Evolutionary conservation across 106 monocot genomes (phyloP), one percentile per base, ranked within the genome.

Genomic region (Ottelia alismoides): DNA sequence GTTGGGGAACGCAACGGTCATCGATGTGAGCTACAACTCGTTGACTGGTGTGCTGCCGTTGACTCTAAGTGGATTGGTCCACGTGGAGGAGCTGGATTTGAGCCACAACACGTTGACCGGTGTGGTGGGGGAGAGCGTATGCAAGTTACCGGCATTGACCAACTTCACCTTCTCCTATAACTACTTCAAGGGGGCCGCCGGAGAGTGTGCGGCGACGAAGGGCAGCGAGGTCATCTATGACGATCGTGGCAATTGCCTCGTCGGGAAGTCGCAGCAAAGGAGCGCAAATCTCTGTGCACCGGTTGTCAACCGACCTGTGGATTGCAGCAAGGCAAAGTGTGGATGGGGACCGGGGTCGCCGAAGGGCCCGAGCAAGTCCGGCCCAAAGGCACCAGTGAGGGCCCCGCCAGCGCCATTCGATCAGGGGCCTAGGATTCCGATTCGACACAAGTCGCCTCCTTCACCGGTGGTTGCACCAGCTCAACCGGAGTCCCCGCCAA

Each of bases 81-180:
- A 43, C 4, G 53, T 70, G 25, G 52, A 62, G 55, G 53, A 61
- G 20, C 23, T 70, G 12, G 46, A 70, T 27, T 27, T 70, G 27
- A 53, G 26, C n/a, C 5, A 31, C 22, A 70, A 70, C 22, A 11
- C 1, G 9, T 47, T 70, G 44, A 70, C 70, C 17, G 70, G 70
- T 2, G 47, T 48, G 29, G 62, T 70, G 0, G 25, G 53, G 30
- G 29, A 9, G 2, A 28, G 11, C 17, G 19, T 70, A 6, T 70
- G 70, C 53, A 16, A 45, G 47, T 47, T 70, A 16, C 62, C 62
- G 18, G 31, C 1, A 1, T 48, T 70, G 20, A 23, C 47, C 23
- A 70, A 70, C 55, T 70, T 70, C 47, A 70, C 61, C 25, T 61
- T 70, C 53, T 61, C 70, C 12, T 29, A 31, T 22, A 70, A 70